These are phyloP conservation scores for Benincasa hispida DNA, from an alignment of 306 rosid species.

Conservation along the genomic window DNA sequence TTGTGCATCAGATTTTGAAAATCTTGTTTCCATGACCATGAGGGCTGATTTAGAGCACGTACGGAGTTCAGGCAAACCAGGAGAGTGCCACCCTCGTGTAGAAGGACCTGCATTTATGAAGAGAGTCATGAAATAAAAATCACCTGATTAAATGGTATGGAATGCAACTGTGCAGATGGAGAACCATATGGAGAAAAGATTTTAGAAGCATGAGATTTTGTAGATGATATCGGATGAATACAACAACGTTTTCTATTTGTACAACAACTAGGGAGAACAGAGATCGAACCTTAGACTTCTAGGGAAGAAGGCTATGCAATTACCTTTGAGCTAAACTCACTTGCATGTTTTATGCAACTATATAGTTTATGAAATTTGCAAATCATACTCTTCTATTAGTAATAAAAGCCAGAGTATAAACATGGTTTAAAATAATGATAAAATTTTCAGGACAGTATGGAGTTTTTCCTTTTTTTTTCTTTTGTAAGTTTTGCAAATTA, in stretches of 20 bases:
- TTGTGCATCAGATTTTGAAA: conserved; percentile 21
- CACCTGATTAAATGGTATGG: background rate
- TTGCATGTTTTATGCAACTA: no score
- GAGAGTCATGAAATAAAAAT: background rate
- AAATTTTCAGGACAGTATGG: background rate
- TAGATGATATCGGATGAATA: no score
- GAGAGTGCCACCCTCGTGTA: conserved; percentile 94
- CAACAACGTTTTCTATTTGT: no score
- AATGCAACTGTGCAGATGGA: background rate
- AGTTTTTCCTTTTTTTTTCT: background rate
- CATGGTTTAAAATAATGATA: background rate
- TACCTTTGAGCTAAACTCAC: no score
- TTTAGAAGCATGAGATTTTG: background rate
- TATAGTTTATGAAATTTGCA: background rate
- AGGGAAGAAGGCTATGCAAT: no score
- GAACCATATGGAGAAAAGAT: background rate
- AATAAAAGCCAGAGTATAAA: background rate
- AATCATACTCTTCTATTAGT: background rate
- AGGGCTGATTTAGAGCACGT: conserved; percentile 69
- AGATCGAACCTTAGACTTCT: no score
- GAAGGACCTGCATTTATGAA: conserved; percentile 60
- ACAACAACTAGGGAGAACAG: no score
- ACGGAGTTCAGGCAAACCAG: conserved; percentile 89
- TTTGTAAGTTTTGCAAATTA: background rate
- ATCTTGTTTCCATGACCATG: conserved; percentile 87